Conservation (phyloP, 1,284 basidiomycete genomes). For the Malassezia obtusa region DNA sequence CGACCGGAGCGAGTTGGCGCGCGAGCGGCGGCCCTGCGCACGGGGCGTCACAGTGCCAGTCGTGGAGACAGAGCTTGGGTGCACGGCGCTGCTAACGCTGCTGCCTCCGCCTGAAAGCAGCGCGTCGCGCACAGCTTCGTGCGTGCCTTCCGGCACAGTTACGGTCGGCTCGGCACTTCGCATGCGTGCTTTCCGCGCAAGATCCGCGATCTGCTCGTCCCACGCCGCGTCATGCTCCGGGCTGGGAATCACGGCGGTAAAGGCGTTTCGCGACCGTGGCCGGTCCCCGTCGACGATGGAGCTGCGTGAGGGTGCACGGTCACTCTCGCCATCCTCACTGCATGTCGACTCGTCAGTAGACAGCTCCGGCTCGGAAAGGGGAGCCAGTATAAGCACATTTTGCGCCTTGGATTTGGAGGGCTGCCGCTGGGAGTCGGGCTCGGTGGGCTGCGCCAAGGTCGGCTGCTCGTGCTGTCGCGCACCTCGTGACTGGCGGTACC, state of each 20-base stretch:
- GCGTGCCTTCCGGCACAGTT: background rate
- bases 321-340: constrained; percentile 9
- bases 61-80: constrained; percentile 3
- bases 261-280: background rate
- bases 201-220: background rate
- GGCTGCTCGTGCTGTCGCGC: background rate
- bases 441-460: background rate
- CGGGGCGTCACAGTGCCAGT: constrained; percentile 6
- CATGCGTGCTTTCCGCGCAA: background rate
- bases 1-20: constrained; percentile 1
- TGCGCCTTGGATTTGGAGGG: background rate
- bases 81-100: background rate
- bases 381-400: background rate
- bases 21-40: background rate
- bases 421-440: background rate
- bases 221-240: background rate
- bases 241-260: background rate
- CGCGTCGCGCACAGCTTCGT: background rate
- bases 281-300: background rate
- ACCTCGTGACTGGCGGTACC: constrained; percentile 57
- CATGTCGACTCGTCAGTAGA: constrained; percentile 13
- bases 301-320: background rate
- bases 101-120: background rate
- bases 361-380: constrained; percentile 14
- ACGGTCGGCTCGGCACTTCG: background rate